Conservation (phyloP, 176 grass and related monocot genomes). For the Aegilops sharonensis region DNA sequence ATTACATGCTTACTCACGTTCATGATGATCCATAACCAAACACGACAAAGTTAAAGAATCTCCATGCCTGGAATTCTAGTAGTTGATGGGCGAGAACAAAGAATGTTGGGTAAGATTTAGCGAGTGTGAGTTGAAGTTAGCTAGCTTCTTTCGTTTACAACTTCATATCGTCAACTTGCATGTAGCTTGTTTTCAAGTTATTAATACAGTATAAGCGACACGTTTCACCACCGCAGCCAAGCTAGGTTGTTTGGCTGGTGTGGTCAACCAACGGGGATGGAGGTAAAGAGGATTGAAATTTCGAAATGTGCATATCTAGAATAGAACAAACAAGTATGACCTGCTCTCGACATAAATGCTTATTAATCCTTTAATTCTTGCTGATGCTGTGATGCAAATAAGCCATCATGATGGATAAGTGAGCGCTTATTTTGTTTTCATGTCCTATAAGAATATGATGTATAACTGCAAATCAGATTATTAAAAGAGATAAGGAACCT, state of each 20-base stretch:
- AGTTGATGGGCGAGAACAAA: not conserved
- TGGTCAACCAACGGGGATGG: not conserved
- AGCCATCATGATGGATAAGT: not conserved
- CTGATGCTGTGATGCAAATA: not conserved
- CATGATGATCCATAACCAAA: not conserved
- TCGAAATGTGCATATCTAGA: not conserved
- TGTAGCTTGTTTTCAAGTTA: not conserved
- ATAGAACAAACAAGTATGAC: not conserved
- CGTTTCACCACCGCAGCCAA: not conserved
- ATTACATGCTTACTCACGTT: not conserved
- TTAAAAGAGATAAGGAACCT: not conserved
- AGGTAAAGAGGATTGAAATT: not conserved
- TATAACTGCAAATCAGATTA: not conserved
- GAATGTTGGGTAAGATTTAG: not conserved
- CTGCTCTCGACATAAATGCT: not conserved
- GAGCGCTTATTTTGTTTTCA: not conserved
- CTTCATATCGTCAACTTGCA: not conserved
- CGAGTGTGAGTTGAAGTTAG: not conserved
- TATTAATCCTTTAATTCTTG: not conserved
- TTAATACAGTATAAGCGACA: not conserved
- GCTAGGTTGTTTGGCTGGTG: not conserved
- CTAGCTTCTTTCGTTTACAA: not conserved
- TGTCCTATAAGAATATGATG: not conserved
- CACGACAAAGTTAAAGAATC: not conserved
- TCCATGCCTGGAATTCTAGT: not conserved